A percentile compares a stretch with the other conserved stretches of the same genome.
Evolutionary conservation across 371 early-diverging fungal species (phyloP).

Genomic region (Mucor piriformis): DNA sequence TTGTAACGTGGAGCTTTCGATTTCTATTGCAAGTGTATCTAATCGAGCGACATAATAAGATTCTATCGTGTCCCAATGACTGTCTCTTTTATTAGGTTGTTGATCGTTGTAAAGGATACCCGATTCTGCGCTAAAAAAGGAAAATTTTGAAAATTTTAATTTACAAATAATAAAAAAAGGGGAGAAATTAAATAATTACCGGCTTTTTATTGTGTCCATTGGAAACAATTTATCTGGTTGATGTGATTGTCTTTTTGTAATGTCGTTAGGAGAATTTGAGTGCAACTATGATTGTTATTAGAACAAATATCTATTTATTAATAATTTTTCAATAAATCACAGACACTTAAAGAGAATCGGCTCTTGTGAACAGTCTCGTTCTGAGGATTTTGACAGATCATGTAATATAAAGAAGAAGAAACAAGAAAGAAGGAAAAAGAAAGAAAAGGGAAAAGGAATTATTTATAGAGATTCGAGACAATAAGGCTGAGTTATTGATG

Average conservation of each 20-base stretch:
- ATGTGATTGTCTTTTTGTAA: background rate
- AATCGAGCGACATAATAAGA: constrained; percentile 11
- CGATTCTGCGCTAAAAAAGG: background rate
- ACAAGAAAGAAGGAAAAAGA: background rate
- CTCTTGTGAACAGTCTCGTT: background rate
- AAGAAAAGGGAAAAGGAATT: background rate
- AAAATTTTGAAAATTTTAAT: background rate
- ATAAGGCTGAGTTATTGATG: background rate
- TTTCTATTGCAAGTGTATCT: constrained; percentile 16
- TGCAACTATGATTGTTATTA: background rate
- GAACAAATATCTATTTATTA: too few species aligned
- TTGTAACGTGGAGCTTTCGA: constrained; percentile 12
- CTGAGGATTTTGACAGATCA: constrained; percentile 3
- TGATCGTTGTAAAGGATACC: background rate
- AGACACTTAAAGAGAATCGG: background rate
- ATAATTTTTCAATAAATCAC: too few species aligned
- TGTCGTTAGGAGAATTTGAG: background rate
- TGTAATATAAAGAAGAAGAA: background rate
- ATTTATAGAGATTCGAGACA: background rate
- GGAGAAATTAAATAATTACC: background rate
- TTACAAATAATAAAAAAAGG: background rate
- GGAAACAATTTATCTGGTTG: background rate
- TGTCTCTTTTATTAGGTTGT: background rate
- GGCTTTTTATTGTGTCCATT: background rate
- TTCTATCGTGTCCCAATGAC: constrained; percentile 28